Conservation (phyloP, 2,329 filamentous ascomycete genomes). For the Diaporthe ampelina region DNA sequence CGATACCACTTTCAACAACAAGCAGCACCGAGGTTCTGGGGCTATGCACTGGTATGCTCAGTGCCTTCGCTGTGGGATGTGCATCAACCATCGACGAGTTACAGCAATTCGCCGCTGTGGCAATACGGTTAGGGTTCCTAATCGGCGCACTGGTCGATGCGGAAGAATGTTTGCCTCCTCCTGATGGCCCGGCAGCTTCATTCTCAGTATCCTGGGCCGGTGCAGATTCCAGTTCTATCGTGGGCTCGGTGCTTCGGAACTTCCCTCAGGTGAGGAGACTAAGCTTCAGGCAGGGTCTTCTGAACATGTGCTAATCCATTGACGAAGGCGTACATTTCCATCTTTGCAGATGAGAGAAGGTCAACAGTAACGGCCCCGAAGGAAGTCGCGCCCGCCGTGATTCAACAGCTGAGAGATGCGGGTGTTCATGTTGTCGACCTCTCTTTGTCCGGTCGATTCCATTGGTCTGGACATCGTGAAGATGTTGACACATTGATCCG, state of each 20-base stretch:
- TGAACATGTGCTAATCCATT: neutral
- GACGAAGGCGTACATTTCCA: constrained; percentile 18
- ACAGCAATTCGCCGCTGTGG: constrained; percentile 51
- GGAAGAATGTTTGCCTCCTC: constrained; percentile 45
- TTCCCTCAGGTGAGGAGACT: constrained; percentile 11
- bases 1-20: neutral
- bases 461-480: constrained; percentile 31
- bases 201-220: constrained; percentile 8
- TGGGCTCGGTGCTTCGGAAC: constrained; percentile 1
- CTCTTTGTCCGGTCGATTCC: constrained; percentile 9
- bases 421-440: neutral
- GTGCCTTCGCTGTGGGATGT: constrained; percentile 22
- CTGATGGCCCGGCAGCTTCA: neutral
- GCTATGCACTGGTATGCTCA: constrained; percentile 31
- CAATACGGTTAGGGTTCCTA: constrained; percentile 55
- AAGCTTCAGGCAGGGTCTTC: neutral
- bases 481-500: constrained; percentile 45
- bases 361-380: constrained; percentile 18
- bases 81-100: constrained; percentile 45
- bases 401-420: neutral
- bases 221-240: neutral
- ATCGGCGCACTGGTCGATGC: constrained; percentile 55
- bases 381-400: neutral
- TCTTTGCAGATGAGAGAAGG: constrained; percentile 18
- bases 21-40: constrained; percentile 6